phyloP scores from a whole-genome alignment of 257 asterid genomes.

The Jaltomata sinuosa region DNA sequence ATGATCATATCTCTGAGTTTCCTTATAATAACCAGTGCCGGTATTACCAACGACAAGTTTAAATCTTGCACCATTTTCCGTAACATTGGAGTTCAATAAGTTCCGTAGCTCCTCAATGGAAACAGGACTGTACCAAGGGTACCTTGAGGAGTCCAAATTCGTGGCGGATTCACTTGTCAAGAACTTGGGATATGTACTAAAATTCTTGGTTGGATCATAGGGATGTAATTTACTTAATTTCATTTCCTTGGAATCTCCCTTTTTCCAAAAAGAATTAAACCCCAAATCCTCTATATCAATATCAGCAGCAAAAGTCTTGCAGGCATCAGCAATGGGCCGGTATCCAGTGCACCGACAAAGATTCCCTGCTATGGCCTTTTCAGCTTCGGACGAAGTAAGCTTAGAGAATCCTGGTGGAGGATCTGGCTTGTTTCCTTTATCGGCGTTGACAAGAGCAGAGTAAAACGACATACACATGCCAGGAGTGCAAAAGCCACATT shows the following conservation, averaged over 20 bases:
- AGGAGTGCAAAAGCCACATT: slow-evolving; percentile 77
- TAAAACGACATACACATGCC: slow-evolving; percentile 68
- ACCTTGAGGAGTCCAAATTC: slow-evolving; percentile 26
- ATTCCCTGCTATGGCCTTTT: slow-evolving; percentile 52
- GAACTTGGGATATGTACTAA: slow-evolving; percentile 24
- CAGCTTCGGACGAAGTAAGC: slow-evolving; percentile 55
- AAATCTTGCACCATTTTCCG: slow-evolving; percentile 12
- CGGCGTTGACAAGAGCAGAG: slow-evolving; percentile 51
- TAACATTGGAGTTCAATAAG: slow-evolving; percentile 25
- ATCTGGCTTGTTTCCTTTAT: slow-evolving; percentile 21
- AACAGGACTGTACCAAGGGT: slow-evolving; percentile 52
- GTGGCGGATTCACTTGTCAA: slow-evolving; percentile 10
- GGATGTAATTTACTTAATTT: slow-evolving; percentile 28
- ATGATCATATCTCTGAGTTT: slow-evolving; percentile 24
- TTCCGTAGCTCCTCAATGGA: slow-evolving; percentile 43
- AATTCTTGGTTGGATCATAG: slow-evolving; percentile 23
- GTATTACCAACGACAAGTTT: slow-evolving; percentile 66
- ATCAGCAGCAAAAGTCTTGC: slow-evolving; percentile 63
- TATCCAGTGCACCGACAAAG: slow-evolving; percentile 75
- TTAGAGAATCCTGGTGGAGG: slow-evolving; percentile 50
- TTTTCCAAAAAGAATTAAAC: slow-evolving; percentile 48
- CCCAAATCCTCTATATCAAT: slow-evolving; percentile 76
- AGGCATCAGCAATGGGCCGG: slow-evolving; percentile 73
- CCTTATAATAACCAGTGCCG: slow-evolving; percentile 55
- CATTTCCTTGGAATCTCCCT: slow-evolving; percentile 27